phyloP scores from a whole-genome alignment of 1,284 basidiomycete genomes.

The Irpex rosettiformis region DNA sequence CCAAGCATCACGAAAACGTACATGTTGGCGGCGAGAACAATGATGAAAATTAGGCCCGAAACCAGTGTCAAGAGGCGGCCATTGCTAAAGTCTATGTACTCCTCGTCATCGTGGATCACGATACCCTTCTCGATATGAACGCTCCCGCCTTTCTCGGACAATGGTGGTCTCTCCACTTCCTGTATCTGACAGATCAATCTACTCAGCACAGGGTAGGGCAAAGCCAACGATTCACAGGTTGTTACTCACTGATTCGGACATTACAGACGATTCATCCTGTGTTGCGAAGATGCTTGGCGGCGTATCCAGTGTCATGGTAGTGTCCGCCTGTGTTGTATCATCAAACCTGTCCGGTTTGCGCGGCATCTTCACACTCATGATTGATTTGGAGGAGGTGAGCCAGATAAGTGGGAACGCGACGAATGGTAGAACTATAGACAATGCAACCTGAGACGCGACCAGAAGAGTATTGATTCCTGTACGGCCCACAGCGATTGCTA shows the following conservation, averaged over 20 bases:
- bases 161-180: neutral
- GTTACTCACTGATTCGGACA: neutral
- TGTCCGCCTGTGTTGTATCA: neutral
- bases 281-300: neutral
- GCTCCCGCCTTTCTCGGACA: slow-evolving; percentile 19
- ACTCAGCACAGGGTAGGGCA: neutral
- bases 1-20: slow-evolving; percentile 55
- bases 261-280: neutral
- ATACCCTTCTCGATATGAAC: slow-evolving; percentile 13
- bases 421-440: slow-evolving; percentile 88
- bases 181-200: slow-evolving; percentile 3
- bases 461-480: slow-evolving; percentile 79
- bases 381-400: slow-evolving; percentile 64
- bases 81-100: slow-evolving; percentile 57
- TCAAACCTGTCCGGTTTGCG: slow-evolving; percentile 7
- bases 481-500: slow-evolving; percentile 78
- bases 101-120: slow-evolving; percentile 20
- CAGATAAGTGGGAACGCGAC: slow-evolving; percentile 78
- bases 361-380: slow-evolving; percentile 60
- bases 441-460: slow-evolving; percentile 84
- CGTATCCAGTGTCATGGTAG: neutral
- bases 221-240: neutral
- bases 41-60: slow-evolving; percentile 55
- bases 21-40: slow-evolving; percentile 67
- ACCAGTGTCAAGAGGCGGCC: slow-evolving; percentile 48